Percentiles rank a stretch among this genome's conserved stretches.
phyloP scores from a whole-genome alignment of 2,329 filamentous ascomycete genomes.

The Apiospora aurea region DNA sequence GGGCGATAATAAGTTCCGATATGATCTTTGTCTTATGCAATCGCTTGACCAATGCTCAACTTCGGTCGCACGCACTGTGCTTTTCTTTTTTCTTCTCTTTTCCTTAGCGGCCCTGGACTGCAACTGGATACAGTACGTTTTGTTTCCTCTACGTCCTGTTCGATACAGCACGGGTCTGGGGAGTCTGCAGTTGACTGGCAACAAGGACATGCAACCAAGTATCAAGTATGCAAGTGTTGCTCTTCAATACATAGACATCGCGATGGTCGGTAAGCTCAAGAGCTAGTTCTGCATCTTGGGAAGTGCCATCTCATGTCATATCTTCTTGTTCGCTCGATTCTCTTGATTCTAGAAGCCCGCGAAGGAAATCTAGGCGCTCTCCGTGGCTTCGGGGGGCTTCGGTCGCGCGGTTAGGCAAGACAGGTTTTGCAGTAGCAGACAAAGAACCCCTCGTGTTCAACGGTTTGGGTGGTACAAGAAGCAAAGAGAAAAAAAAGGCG shows the following conservation, averaged over 20 bases:
- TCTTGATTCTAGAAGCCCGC: no score
- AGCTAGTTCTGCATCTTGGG: background rate
- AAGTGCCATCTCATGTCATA: conserved; percentile 6
- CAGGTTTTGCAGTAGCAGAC: background rate
- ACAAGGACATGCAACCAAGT: background rate
- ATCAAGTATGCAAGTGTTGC: background rate
- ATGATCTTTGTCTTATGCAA: conserved; percentile 21
- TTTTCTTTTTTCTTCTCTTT: background rate
- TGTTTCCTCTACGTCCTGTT: background rate
- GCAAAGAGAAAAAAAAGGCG: background rate
- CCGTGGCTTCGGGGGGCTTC: background rate
- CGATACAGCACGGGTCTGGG: no score
- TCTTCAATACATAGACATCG: background rate
- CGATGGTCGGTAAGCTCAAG: background rate
- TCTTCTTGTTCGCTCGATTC: no score
- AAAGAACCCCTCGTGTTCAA: conserved; percentile 19
- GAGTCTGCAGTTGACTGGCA: background rate
- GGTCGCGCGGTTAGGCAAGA: background rate
- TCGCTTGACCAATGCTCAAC: conserved; percentile 13
- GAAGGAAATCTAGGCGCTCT: background rate
- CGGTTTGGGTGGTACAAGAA: conserved; percentile 9
- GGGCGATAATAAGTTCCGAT: conserved; percentile 19
- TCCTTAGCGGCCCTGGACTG: background rate
- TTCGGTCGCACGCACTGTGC: conserved; percentile 10
- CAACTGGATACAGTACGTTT: background rate